Evolutionary conservation across 2,329 filamentous ascomycete genomes (phyloP).

Genomic region (Fusarium guadeloupense): DNA sequence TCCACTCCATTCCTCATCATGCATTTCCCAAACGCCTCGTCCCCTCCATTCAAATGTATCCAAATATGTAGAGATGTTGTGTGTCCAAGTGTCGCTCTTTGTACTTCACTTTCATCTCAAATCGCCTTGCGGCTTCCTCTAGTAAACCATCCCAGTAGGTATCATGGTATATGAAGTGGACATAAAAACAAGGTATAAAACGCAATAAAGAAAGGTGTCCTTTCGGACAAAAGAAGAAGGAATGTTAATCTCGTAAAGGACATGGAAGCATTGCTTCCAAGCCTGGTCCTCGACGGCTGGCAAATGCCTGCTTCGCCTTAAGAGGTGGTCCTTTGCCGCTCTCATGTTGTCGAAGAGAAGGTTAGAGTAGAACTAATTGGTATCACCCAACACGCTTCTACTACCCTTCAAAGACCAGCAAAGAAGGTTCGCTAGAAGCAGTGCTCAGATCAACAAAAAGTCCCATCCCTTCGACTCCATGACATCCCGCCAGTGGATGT

Average conservation of each 20-base stretch:
- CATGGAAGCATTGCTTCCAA: constrained; percentile 3
- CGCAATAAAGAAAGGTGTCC: constrained; percentile 43
- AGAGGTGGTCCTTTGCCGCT: constrained; percentile 40
- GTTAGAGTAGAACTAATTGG: constrained; percentile 30
- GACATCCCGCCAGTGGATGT: constrained; percentile 93
- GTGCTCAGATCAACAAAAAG: constrained; percentile 81
- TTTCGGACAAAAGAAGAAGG: constrained; percentile 40
- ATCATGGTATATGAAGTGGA: constrained; percentile 46
- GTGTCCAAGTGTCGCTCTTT: constrained; percentile 46
- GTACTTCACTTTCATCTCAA: constrained; percentile 37
- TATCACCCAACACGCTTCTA: constrained; percentile 28
- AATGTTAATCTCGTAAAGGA: constrained; percentile 24
- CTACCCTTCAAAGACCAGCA: constrained; percentile 53
- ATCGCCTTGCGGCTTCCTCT: constrained; percentile 56
- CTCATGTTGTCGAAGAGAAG: constrained; percentile 35
- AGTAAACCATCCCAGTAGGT: constrained; percentile 49
- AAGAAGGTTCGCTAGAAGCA: constrained; percentile 39
- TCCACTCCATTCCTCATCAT: constrained; percentile 21
- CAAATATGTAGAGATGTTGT: constrained; percentile 41
- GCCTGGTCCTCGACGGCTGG: constrained; percentile 40
- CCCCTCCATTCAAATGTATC: constrained; percentile 31
- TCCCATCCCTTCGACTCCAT: constrained; percentile 94
- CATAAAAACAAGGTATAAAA: constrained; percentile 34
- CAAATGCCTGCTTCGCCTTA: constrained; percentile 52
- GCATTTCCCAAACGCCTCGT: constrained; percentile 34